Evolutionary conservation across 2,329 filamentous ascomycete genomes (phyloP), one percentile per base, ranked within the genome.

Genomic region (Colletotrichum tropicicola): DNA sequence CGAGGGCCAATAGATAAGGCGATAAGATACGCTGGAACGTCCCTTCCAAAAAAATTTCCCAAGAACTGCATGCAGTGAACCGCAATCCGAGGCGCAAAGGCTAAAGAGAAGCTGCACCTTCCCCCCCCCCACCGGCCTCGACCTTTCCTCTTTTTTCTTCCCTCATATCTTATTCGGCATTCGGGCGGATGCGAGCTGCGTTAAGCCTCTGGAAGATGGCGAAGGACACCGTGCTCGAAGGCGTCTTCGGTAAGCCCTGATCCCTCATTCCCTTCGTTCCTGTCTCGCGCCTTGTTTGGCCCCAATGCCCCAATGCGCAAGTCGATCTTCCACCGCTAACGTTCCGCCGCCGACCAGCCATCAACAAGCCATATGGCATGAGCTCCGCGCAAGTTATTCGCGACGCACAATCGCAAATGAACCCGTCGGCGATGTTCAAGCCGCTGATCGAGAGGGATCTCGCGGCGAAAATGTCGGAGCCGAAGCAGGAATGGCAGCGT

Each of bases 311-410:
- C 27, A 8, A 39, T 28, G 45, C 59, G 59, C 52, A 27, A 59
- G 30, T 39, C 43, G 44, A 45, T 25, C 5, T 19, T 15, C 6
- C 49, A 37, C 17, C 21, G 57, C 62, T 58, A 21, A 66, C 51
- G 5, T 39, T 32, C 13, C 15, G 12, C 21, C 30, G 39, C 27
- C 52, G 23, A 23, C 12, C 71, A 97, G 95, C 93, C 77, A 91
- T 99, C 78, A 93, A 97, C 82, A 99, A 99, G 80, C 96, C 96
- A 27, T 84, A 90, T 73, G 92, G 90, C 72, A 88, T 95, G 73
- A 93, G 91, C 75, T 98, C 95, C 32, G 94, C 94, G 53, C 93
- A 97, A 77, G 91, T 97, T 37, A 88, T 99, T 69, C 94, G 95
- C 75, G 91, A 95, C 74, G 89, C 97, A 63, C 94, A 98, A 81